These are phyloP conservation scores for Geosmithia putterillii DNA, from an alignment of 2,329 filamentous ascomycete genomes.

Conservation along the genomic window DNA sequence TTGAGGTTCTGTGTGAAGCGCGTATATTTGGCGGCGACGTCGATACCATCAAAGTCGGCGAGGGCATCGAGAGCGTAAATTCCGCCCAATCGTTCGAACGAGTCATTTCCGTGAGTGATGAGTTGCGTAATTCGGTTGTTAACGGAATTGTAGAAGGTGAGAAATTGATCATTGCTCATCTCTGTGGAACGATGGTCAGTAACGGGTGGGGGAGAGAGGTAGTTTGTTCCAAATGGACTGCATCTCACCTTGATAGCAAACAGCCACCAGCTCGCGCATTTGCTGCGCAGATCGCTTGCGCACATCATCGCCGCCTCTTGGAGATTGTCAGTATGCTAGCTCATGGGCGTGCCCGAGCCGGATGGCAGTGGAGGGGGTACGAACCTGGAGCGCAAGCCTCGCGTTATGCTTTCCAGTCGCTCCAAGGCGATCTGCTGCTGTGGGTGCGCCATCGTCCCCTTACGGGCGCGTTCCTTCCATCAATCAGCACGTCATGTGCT, in stretches of 20 bases:
- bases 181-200: conserved; percentile 32
- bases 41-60: conserved; percentile 93
- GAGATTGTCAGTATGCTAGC: conserved; percentile 6
- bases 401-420: conserved; percentile 40
- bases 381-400: conserved; percentile 44
- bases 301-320: conserved; percentile 31
- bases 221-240: background rate
- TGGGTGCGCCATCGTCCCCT: conserved; percentile 22
- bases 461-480: conserved; percentile 5
- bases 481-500: conserved; percentile 2
- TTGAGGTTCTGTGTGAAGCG: conserved; percentile 87
- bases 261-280: conserved; percentile 40
- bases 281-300: conserved; percentile 40
- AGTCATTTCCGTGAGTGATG: conserved; percentile 76
- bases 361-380: conserved; percentile 5
- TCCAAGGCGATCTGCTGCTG: conserved; percentile 42
- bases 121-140: conserved; percentile 48
- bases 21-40: conserved; percentile 85
- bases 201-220: background rate
- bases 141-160: conserved; percentile 40
- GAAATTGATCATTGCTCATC: conserved; percentile 68
- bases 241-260: conserved; percentile 41
- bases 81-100: conserved; percentile 79
- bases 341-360: background rate
- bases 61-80: conserved; percentile 85